Conservation (phyloP, 768 basidiomycete species). For the Boletus edulis region DNA sequence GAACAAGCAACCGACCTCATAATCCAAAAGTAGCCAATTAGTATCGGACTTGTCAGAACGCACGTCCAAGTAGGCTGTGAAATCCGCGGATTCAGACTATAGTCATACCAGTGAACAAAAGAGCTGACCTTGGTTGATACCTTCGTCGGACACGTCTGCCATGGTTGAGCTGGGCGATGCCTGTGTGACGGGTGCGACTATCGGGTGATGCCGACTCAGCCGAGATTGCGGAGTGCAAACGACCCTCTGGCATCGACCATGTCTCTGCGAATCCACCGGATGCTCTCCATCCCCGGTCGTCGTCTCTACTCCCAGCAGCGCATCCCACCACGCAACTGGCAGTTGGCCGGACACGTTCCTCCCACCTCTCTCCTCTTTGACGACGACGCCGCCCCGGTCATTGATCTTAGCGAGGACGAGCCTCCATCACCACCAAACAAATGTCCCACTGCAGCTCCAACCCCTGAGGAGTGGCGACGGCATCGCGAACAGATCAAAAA, state of each 20-base stretch:
- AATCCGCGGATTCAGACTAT: conserved; percentile 11
- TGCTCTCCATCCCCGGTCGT: conserved; percentile 9
- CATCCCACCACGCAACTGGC: conserved; percentile 29
- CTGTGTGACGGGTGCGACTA: neutral
- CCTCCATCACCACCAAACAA: conserved; percentile 25
- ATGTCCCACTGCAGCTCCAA: conserved; percentile 18
- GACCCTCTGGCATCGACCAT: neutral
- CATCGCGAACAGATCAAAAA: conserved; percentile 53
- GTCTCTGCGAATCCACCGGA: conserved; percentile 15
- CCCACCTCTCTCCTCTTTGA: conserved; percentile 30
- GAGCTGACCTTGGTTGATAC: conserved; percentile 66
- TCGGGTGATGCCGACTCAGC: conserved; percentile 24
- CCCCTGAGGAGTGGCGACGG: conserved; percentile 45
- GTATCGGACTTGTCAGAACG: conserved; percentile 81
- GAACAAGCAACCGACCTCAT: conserved; percentile 52
- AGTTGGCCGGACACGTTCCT: conserved; percentile 30
- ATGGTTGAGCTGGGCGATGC: conserved; percentile 33
- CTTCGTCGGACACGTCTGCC: conserved; percentile 78
- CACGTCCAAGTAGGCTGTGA: conserved; percentile 81
- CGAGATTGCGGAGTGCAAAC: conserved; percentile 19
- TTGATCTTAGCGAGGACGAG: conserved; percentile 32
- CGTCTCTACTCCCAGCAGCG: conserved; percentile 25
- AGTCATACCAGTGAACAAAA: neutral
- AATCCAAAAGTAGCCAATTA: conserved; percentile 90
- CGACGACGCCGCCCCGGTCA: conserved; percentile 10